Evolutionary conservation across 306 rosid species (phyloP), one percentile per base, ranked within the genome.

Genomic region (Castanea sativa): DNA sequence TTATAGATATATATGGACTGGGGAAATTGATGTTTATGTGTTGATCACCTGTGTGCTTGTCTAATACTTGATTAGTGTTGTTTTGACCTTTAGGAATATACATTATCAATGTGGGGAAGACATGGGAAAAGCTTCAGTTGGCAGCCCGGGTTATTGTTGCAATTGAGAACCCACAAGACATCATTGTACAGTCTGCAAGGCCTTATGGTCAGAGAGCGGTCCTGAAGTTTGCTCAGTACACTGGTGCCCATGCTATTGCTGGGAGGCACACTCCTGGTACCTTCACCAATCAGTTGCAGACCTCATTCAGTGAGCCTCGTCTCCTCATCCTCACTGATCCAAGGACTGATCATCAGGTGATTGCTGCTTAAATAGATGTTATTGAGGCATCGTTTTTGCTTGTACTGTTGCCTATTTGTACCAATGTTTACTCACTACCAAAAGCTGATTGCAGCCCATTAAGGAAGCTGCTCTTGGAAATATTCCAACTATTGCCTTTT

Each of bases 391-490:
- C 19, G 20, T 23, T 20, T 63, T 43, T 12, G 2, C 5, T n/a
- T 58, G 41, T n/a, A 35, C 69, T 63, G 43, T 58, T 56, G 8
- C 4, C 1, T 19, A 52, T 38, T 25, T 7, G 53, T 32, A 35
- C 5, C 33, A 15, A 18, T 57, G 29, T 82, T 13, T 21, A 4
- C 76, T 56, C 19, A 78, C 65, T 7, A 45, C 78, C 4, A 32
- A 67, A 58, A 18, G 61, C 71, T 78, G 19, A 5, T 52, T 84
- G 79, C 91, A 94, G 99, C 97, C 97, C 3, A 94, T 94, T 23
- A 94, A 92, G 90, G 97, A 94, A 77, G 99, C 81, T 60, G 93
- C 97, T 7, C 97, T 94, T 19, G 98, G 97, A 29, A 94, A 94
- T 23, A 94, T 92, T 32, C 98, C 97, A 1, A 92, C 98, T 1